phyloP scores from a whole-genome alignment of 768 basidiomycete species.

The Rickenella mellea region DNA sequence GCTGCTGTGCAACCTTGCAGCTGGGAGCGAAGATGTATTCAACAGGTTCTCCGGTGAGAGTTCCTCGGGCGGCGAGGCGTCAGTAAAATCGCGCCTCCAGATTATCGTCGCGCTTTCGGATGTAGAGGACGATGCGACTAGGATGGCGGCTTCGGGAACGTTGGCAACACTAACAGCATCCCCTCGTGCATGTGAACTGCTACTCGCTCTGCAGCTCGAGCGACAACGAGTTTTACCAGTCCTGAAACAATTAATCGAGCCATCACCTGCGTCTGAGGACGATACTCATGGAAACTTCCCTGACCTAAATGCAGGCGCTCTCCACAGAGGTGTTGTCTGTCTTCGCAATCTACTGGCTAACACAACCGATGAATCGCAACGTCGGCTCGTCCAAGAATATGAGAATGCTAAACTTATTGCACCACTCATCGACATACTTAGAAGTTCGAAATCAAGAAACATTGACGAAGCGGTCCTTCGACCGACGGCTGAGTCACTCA shows the following conservation, averaged over 20 bases:
- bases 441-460: too few species aligned
- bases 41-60: constrained; percentile 51
- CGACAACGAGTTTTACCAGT: constrained; percentile 55
- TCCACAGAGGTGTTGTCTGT: constrained; percentile 75
- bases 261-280: constrained; percentile 31
- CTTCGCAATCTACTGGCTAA: constrained; percentile 51
- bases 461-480: constrained; percentile 29
- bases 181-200: constrained; percentile 43
- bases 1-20: constrained; percentile 85
- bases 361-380: constrained; percentile 29
- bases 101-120: constrained; percentile 80
- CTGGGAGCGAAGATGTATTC: constrained; percentile 68
- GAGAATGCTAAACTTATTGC: constrained; percentile 41
- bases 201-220: constrained; percentile 60
- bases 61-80: constrained; percentile 6
- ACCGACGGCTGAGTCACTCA: constrained; percentile 43
- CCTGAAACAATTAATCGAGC: constrained; percentile 60
- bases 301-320: constrained; percentile 46
- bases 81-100: constrained; percentile 69
- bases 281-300: constrained; percentile 16
- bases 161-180: constrained; percentile 71
- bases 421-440: constrained; percentile 41
- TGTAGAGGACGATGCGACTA: constrained; percentile 76
- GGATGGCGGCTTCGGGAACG: constrained; percentile 85
- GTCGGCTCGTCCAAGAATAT: constrained; percentile 40